Percentiles rank a stretch among this genome's conserved stretches.
These are phyloP conservation scores for Tinospora cordifolia DNA, from an alignment of 164 flowering plant genomes.

Conservation along the genomic window DNA sequence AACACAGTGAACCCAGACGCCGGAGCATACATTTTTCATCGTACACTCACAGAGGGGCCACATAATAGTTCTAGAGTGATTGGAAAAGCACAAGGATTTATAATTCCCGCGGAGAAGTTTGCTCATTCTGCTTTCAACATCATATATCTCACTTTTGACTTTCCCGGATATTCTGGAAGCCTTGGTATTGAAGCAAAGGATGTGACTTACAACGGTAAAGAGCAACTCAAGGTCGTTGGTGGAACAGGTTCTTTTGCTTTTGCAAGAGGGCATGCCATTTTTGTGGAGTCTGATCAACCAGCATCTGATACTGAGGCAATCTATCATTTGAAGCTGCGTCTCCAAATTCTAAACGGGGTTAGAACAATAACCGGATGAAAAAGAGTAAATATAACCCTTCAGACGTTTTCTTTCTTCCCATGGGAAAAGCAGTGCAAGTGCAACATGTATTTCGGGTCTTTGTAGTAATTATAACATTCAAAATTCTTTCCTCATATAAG, in stretches of 20 bases:
- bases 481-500: background rate
- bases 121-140: constrained; percentile 61
- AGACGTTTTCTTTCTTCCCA: background rate
- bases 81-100: constrained; percentile 79
- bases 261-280: constrained; percentile 63
- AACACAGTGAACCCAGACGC: constrained; percentile 13
- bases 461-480: background rate
- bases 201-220: constrained; percentile 25
- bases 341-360: constrained; percentile 41
- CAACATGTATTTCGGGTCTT: background rate
- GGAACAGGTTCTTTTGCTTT: constrained; percentile 88
- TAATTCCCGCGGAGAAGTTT: constrained; percentile 52
- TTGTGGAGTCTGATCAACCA: constrained; percentile 27
- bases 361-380: constrained; percentile 30
- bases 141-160: constrained; percentile 57
- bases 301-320: constrained; percentile 24
- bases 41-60: constrained; percentile 58
- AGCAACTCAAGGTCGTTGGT: constrained; percentile 65
- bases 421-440: background rate
- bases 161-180: constrained; percentile 52
- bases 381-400: background rate
- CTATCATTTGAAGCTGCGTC: constrained; percentile 54
- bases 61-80: constrained; percentile 56
- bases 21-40: constrained; percentile 61
- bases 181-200: constrained; percentile 51